Evolutionary conservation across 2,329 filamentous ascomycete genomes (phyloP).

Genomic region (Phyllosticta capitalensis): DNA sequence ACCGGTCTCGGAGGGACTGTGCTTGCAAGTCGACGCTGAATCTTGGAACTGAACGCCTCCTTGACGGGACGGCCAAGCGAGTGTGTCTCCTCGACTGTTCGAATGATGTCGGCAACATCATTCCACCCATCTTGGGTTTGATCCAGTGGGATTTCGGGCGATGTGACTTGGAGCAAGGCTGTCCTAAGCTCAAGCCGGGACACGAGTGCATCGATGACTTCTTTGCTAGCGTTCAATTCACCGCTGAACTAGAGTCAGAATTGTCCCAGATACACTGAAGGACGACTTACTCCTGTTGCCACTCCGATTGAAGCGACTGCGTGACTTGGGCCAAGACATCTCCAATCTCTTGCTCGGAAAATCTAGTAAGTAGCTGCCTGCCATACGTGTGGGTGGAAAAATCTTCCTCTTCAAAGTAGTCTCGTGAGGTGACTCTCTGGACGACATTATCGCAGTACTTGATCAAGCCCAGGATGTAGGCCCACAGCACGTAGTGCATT

Average conservation of each 20-base stretch:
- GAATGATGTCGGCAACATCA: slow-evolving; percentile 34
- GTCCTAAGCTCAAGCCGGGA: slow-evolving; percentile 58
- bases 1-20: slow-evolving; percentile 90
- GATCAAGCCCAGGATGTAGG: slow-evolving; percentile 76
- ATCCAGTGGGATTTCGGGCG: slow-evolving; percentile 26
- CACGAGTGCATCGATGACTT: slow-evolving; percentile 47
- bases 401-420: slow-evolving; percentile 97
- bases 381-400: slow-evolving; percentile 91
- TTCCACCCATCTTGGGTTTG: slow-evolving; percentile 26
- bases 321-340: slow-evolving; percentile 44
- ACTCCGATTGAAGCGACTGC: slow-evolving; percentile 20
- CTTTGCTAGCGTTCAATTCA: slow-evolving; percentile 22
- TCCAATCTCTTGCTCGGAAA: slow-evolving; percentile 49
- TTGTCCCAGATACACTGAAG: neutral
- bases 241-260: slow-evolving; percentile 12
- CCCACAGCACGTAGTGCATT: slow-evolving; percentile 56
- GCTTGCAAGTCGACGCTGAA: slow-evolving; percentile 85
- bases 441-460: slow-evolving; percentile 78
- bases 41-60: slow-evolving; percentile 78
- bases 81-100: slow-evolving; percentile 50
- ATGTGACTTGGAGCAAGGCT: slow-evolving; percentile 47
- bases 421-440: slow-evolving; percentile 65
- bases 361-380: slow-evolving; percentile 59
- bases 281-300: slow-evolving; percentile 20
- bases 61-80: slow-evolving; percentile 55